Base-by-base conservation (phyloP, 129 eudicot species). In the Logfia minima region DNA sequence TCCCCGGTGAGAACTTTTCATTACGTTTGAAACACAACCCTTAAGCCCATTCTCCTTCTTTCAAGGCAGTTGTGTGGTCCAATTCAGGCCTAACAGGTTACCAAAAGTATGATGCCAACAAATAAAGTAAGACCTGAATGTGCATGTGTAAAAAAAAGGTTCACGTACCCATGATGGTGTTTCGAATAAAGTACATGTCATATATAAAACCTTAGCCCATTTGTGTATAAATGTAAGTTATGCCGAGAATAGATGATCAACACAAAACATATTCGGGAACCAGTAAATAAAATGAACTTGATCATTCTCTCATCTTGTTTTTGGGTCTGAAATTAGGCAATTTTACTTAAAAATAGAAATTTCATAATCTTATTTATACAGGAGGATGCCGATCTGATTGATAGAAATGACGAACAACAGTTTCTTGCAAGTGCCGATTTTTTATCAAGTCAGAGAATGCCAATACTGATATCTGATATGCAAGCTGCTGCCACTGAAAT, bases 401-500 rank as follows among this genome's bases (percentile, higher is more conserved):
- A 94, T 73, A 78, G 77, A 76, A 75, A 83, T 43, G 98, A 89
- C 70, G 86, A 87, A 78, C 90, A 89, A 77, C 89, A 87, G 82
- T 94, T 87, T 85, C 75, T 94, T 83, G 90, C 93, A 52, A 84
- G 84, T 86, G 96, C 92, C 18, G 99, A 94, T 88, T 94, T 81
- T 78, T 92, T 94, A 53, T 87, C 97, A 58, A 86, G 85, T 79
- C 74, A 80, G 76, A 92, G 89, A 76, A 81, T 94, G 79, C 92
- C 89, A 22, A 6, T 76, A 21, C 83, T 94, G 82, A 72, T 88
- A 82, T 75, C 86, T 14, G 79, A 82, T 77, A 84, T 89, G 87
- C 94, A 91, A 86, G 90, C 90, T 31, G 99, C 91, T 67, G 78
- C 94, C n/a, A 76, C 87, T 64, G 92, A 91, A 82, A 86, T 84